Evolutionary conservation across 2,329 filamentous ascomycete species (phyloP), one percentile per base, ranked within the genome.

Genomic region (Bipolaris cookei): DNA sequence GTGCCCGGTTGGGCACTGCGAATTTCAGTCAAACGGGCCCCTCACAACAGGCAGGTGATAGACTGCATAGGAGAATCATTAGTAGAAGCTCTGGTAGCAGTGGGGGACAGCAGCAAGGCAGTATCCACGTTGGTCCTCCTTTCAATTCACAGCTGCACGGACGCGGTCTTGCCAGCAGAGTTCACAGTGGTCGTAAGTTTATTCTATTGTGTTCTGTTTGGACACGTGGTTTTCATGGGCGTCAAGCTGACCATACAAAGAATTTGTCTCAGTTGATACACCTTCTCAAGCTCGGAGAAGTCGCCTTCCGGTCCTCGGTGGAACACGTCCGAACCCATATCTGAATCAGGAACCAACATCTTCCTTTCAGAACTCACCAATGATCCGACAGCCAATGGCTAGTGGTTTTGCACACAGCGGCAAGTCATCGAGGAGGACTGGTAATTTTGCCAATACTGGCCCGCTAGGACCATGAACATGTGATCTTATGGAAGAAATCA

Each of bases 381-480:
- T 73, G 16, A 63, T 63, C 34, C 67, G 76, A 43, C 75, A 75
- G 37, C 65, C 74, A 11, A 54, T 79, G 4, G 62, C 64, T n/a
- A 63, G 44, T 14, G 64, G 67, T 45, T 74, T 74, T 54, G 63
- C 69, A 20, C 66, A 74, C 28, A 67, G 67, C 13, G 54, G 69
- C 6, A 76, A 75, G 50, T 48, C 68, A 18, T 71, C 74, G 4
- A 75, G 72, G 54, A 72, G 60, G 37, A 23, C 35, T 45, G 62
- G 59, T 4, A 57, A 48, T 8, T 28, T 32, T n/a, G 38, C 14
- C 1, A 63, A 63, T 13, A 49, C 30, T 43, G 58, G 62, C 18
- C 60, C 51, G 20, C 34, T 69, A 25, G 56, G 59, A 20, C 41
- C 57, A 51, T 69, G 28, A 44, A 63, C 8, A 13, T 6, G 25